Conservation (phyloP, 2,329 filamentous ascomycete genomes). For the Fonsecaea erecta region DNA sequence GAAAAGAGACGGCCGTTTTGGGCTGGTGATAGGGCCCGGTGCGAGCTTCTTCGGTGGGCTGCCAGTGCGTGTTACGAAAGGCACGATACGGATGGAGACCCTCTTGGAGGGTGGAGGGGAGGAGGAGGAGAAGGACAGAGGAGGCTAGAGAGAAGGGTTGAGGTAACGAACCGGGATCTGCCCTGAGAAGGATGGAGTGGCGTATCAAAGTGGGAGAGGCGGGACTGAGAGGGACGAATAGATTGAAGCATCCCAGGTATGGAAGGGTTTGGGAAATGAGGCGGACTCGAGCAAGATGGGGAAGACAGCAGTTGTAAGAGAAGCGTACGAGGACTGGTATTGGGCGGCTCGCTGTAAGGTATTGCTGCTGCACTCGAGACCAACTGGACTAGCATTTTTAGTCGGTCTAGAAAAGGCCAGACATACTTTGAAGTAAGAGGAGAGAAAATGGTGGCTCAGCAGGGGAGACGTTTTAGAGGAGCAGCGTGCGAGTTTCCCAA, state of each 20-base stretch:
- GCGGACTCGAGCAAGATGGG: constrained; percentile 6
- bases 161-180: constrained; percentile 3
- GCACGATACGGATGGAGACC: constrained; percentile 1
- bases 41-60: constrained; percentile 8
- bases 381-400: background rate
- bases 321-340: background rate
- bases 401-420: background rate
- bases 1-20: constrained; percentile 13
- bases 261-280: constrained; percentile 1
- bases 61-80: constrained; percentile 5
- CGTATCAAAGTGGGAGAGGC: constrained; percentile 3
- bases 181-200: constrained; percentile 1
- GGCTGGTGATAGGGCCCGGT: constrained; percentile 8
- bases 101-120: background rate
- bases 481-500: background rate
- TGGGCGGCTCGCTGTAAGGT: background rate
- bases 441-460: constrained; percentile 2
- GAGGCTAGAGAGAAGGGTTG: constrained; percentile 1
- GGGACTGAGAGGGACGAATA: constrained; percentile 2
- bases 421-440: background rate
- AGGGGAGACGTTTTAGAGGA: background rate
- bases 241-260: background rate
- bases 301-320: background rate
- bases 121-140: background rate
- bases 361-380: background rate